Evolutionary conservation across 257 asterid species (phyloP).

Genomic region (Plantago elongata): DNA sequence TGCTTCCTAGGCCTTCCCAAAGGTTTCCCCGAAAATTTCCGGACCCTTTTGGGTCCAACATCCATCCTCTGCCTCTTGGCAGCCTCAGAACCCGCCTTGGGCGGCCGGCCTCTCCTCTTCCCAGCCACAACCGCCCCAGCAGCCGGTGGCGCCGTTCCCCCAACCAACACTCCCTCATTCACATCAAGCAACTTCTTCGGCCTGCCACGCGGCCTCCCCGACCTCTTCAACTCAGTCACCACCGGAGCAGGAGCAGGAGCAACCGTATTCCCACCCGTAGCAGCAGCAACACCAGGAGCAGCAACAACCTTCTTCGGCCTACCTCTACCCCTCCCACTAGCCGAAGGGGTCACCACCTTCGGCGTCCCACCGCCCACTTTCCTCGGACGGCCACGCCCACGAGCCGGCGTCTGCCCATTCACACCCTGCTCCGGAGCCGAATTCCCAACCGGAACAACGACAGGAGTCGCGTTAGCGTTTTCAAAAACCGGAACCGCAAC

Average conservation of each 20-base stretch:
- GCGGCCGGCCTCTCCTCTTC: conserved; percentile 75
- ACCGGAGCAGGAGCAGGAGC: neutral
- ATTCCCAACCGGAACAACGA: conserved; percentile 2
- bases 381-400: conserved; percentile 73
- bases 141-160: conserved; percentile 15
- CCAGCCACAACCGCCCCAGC: conserved; percentile 19
- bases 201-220: conserved; percentile 68
- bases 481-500: conserved; percentile 40
- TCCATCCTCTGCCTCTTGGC: conserved; percentile 23
- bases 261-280: neutral
- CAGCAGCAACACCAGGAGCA: conserved; percentile 7
- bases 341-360: conserved; percentile 2
- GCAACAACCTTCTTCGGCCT: conserved; percentile 32
- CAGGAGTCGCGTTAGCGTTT: conserved; percentile 26
- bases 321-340: conserved; percentile 26
- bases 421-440: conserved; percentile 18
- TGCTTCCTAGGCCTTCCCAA: conserved; percentile 69
- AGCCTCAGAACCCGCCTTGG: conserved; percentile 31
- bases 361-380: conserved; percentile 21
- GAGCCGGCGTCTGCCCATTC: conserved; percentile 33
- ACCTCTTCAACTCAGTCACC: conserved; percentile 15
- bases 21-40: conserved; percentile 60
- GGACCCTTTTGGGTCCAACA: conserved; percentile 24
- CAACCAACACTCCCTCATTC: conserved; percentile 25
- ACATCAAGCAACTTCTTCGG: conserved; percentile 42